Evolutionary conservation across 2,329 filamentous ascomycete genomes (phyloP).

Genomic region (Shiraia bambusicola): DNA sequence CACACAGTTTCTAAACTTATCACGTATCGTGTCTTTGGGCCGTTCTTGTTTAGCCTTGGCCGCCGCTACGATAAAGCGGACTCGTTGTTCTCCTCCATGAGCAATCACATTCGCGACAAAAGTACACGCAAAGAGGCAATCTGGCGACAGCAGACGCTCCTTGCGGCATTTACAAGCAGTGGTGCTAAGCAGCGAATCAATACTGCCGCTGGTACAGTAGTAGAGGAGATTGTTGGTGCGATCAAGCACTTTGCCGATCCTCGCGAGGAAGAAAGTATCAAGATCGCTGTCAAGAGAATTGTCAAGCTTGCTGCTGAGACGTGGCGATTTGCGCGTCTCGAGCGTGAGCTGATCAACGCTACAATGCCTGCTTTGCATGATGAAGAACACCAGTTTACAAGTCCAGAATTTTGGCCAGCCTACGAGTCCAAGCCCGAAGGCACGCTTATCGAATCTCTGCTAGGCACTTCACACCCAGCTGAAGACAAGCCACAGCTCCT

Average conservation of each 20-base stretch:
- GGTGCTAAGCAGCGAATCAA: slow-evolving; percentile 60
- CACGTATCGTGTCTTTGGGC: slow-evolving; percentile 58
- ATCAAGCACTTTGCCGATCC: slow-evolving; percentile 57
- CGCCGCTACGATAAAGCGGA: slow-evolving; percentile 59
- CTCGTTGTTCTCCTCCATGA: slow-evolving; percentile 56
- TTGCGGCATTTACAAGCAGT: slow-evolving; percentile 58
- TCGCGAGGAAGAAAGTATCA: slow-evolving; percentile 53
- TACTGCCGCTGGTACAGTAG: slow-evolving; percentile 56
- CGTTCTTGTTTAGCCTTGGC: slow-evolving; percentile 59
- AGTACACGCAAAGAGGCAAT: slow-evolving; percentile 59
- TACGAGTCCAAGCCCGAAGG: slow-evolving; percentile 35
- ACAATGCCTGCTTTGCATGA: slow-evolving; percentile 48
- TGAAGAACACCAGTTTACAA: slow-evolving; percentile 35
- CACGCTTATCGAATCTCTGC: slow-evolving; percentile 31
- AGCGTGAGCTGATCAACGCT: slow-evolving; percentile 57
- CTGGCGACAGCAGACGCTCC: slow-evolving; percentile 60
- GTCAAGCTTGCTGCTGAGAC: slow-evolving; percentile 61
- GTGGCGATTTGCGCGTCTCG: slow-evolving; percentile 59
- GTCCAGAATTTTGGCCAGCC: slow-evolving; percentile 39
- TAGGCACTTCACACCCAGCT: slow-evolving; percentile 21
- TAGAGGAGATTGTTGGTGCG: slow-evolving; percentile 58
- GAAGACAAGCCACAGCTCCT: slow-evolving; percentile 48
- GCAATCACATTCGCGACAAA: slow-evolving; percentile 58
- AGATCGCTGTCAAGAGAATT: slow-evolving; percentile 54
- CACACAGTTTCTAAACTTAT: slow-evolving; percentile 60